A percentile compares a stretch with the other conserved stretches of the same genome.
Evolutionary conservation across 192 early-diverging fungal species (phyloP).

Genomic region (Coemansia sp.): DNA sequence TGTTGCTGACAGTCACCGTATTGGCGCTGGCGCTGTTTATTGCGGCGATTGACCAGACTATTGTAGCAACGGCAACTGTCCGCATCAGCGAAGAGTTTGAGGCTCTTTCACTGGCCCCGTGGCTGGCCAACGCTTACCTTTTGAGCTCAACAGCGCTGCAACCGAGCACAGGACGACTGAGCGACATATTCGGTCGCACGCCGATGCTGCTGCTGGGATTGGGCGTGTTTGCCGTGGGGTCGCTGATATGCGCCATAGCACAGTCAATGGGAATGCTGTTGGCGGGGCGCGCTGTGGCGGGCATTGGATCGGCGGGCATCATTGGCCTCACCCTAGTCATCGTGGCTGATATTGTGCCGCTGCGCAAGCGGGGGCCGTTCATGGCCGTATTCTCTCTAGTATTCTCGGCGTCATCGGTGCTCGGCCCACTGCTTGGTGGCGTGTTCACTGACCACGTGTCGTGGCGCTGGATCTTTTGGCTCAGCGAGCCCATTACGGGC

Average conservation of each 20-base stretch:
- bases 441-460: slow-evolving; percentile 57
- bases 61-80: slow-evolving; percentile 69
- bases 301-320: slow-evolving; percentile 67
- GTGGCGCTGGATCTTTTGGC: slow-evolving; percentile 66
- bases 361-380: slow-evolving; percentile 65
- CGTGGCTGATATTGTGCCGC: slow-evolving; percentile 68
- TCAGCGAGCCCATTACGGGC: slow-evolving; percentile 56
- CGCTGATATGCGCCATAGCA: slow-evolving; percentile 57
- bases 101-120: slow-evolving; percentile 62
- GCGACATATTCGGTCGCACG: slow-evolving; percentile 83
- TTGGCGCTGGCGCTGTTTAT: slow-evolving; percentile 61
- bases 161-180: slow-evolving; percentile 74
- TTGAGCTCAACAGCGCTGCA: slow-evolving; percentile 74
- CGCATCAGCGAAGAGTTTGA: slow-evolving; percentile 63
- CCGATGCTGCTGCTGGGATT: slow-evolving; percentile 57
- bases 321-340: slow-evolving; percentile 67
- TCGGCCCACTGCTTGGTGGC: slow-evolving; percentile 63
- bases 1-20: slow-evolving; percentile 34
- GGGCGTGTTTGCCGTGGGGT: slow-evolving; percentile 57
- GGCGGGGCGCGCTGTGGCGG: slow-evolving; percentile 62
- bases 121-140: slow-evolving; percentile 77
- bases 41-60: slow-evolving; percentile 71
- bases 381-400: slow-evolving; percentile 61
- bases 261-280: slow-evolving; percentile 66
- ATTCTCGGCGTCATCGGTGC: slow-evolving; percentile 60